Evolutionary conservation across 2,329 filamentous ascomycete genomes (phyloP).

Genomic region (Clarireedia homoeocarpa): DNA sequence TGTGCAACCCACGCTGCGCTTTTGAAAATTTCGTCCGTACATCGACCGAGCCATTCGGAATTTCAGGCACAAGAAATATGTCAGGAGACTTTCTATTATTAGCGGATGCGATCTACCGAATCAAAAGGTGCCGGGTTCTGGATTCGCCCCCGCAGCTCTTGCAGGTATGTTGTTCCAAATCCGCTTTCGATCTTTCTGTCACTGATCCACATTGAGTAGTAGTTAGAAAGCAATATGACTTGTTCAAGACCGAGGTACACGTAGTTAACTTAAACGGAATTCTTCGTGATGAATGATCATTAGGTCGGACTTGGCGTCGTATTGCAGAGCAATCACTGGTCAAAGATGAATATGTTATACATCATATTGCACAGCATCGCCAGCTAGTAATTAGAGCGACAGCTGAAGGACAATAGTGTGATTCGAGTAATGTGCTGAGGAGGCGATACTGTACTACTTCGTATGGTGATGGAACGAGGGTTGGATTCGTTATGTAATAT

Average conservation of each 20-base stretch:
- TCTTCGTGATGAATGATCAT: conserved; percentile 4
- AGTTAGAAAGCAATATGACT: not conserved
- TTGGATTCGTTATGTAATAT: not conserved
- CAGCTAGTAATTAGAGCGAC: not conserved
- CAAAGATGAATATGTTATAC: conserved; percentile 5
- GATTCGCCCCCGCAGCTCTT: no score
- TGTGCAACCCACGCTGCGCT: no score
- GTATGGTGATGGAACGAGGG: not conserved
- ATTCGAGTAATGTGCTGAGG: not conserved
- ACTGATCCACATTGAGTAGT: not conserved
- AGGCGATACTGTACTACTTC: not conserved
- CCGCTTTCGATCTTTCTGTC: not conserved
- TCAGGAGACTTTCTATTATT: no score
- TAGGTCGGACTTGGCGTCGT: conserved; percentile 1
- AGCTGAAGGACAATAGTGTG: not conserved
- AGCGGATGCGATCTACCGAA: no score
- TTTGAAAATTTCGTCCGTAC: no score
- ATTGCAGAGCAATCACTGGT: conserved; percentile 1
- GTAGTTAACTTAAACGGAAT: not conserved
- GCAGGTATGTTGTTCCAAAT: no score
- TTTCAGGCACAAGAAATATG: no score
- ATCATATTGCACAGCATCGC: conserved; percentile 2
- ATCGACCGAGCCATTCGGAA: no score
- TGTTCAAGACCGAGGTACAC: not conserved
- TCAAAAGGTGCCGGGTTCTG: no score